A percentile compares a stretch with the other conserved stretches of the same genome.
These are phyloP conservation scores for Abortiporus biennis DNA, from an alignment of 1,284 basidiomycete genomes.

Conservation along the genomic window DNA sequence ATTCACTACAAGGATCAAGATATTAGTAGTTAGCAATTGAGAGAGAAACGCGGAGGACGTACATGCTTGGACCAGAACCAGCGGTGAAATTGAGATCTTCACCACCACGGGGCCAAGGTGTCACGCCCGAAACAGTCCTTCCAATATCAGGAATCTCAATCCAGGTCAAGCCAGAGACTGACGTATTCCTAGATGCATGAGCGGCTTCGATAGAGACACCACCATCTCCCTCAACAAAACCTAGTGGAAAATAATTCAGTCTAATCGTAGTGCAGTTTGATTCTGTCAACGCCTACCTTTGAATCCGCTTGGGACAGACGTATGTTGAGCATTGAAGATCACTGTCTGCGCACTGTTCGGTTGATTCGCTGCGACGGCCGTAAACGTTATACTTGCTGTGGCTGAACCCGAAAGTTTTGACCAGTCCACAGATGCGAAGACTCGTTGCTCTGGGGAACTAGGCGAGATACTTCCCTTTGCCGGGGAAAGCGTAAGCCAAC, in stretches of 20 bases:
- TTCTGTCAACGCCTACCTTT: slow-evolving; percentile 31
- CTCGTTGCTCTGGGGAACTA: slow-evolving; percentile 43
- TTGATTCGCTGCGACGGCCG: slow-evolving; percentile 35
- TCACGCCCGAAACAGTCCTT: slow-evolving; percentile 52
- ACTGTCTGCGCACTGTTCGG: slow-evolving; percentile 30
- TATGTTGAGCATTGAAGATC: slow-evolving; percentile 35
- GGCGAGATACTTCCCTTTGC: slow-evolving; percentile 44
- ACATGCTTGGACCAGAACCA: slow-evolving; percentile 59
- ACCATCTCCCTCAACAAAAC: slow-evolving; percentile 60
- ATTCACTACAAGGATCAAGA: slow-evolving; percentile 33
- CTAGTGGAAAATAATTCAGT: slow-evolving; percentile 25
- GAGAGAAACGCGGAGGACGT: slow-evolving; percentile 5
- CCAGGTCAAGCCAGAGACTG: slow-evolving; percentile 50
- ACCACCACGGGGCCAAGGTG: slow-evolving; percentile 52
- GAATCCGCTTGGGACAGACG: slow-evolving; percentile 35
- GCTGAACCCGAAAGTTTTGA: slow-evolving; percentile 37
- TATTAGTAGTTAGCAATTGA: not conserved
- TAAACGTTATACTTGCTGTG: slow-evolving; percentile 41
- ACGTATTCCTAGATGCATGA: slow-evolving; percentile 46
- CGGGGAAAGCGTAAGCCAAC: slow-evolving; percentile 49
- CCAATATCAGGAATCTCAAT: slow-evolving; percentile 53
- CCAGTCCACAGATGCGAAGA: slow-evolving; percentile 61
- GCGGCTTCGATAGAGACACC: slow-evolving; percentile 61
- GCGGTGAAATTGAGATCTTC: slow-evolving; percentile 48
- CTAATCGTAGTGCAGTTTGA: not conserved